These are phyloP conservation scores for Euphorbia tirucalli DNA, from an alignment of 345 rosid species.

Conservation along the genomic window DNA sequence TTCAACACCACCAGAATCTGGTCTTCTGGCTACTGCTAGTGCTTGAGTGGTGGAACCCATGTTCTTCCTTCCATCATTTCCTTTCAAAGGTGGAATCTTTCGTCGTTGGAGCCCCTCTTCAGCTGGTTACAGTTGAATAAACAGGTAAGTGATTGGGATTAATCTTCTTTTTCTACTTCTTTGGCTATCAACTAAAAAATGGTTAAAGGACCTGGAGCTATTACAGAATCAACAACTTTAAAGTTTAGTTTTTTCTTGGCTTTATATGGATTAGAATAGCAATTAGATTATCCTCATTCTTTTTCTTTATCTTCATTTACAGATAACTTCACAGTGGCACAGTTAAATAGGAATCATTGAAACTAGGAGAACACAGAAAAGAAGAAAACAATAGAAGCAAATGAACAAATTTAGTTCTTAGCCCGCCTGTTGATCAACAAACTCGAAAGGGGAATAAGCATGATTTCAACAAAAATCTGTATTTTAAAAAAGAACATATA, in stretches of 20 bases:
- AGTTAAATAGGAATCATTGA: not conserved
- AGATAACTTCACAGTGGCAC: not conserved
- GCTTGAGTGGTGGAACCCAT: slow-evolving; percentile 34
- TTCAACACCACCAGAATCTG: slow-evolving; percentile 81
- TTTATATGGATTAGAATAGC: slow-evolving; percentile 8
- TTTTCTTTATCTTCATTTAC: slow-evolving; percentile 1
- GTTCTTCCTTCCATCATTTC: slow-evolving; percentile 42
- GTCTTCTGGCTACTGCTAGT: slow-evolving; percentile 65
- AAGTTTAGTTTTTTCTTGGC: not conserved
- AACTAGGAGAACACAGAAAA: slow-evolving; percentile 4
- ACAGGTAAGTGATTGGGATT: slow-evolving; percentile 28
- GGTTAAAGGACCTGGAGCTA: slow-evolving; percentile 1
- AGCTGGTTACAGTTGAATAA: slow-evolving; percentile 38
- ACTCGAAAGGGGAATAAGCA: not conserved
- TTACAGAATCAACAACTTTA: slow-evolving; percentile 3
- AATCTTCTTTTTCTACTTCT: no score
- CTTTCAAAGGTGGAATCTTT: slow-evolving; percentile 31
- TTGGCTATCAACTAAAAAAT: not conserved
- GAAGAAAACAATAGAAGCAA: not conserved
- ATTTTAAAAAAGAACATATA: slow-evolving; percentile 15
- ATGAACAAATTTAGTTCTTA: not conserved
- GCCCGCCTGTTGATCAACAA: not conserved
- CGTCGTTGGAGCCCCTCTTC: slow-evolving; percentile 32
- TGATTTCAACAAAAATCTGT: not conserved
- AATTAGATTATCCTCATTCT: slow-evolving; percentile 5